Evolutionary conservation across 106 monocot genomes (phyloP).

Genomic region (Apostasia shenzhenica): DNA sequence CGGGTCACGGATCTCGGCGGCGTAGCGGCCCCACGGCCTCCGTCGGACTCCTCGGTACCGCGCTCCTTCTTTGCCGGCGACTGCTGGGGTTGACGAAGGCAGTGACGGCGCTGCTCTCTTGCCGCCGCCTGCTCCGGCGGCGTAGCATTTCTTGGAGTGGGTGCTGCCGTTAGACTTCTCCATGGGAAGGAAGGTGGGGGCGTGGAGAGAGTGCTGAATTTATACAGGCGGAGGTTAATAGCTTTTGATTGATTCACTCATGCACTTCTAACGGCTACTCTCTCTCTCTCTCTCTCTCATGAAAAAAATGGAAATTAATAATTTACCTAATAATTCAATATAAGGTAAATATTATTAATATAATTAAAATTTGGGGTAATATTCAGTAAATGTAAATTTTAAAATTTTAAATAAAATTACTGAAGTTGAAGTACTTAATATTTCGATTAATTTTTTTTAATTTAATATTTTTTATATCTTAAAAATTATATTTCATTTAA

Average conservation of each 20-base stretch:
- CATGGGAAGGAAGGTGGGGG: background rate
- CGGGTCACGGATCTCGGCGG: conserved; percentile 47
- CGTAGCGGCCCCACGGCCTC: conserved; percentile 47
- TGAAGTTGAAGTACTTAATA: too few species aligned
- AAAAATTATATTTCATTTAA: too few species aligned
- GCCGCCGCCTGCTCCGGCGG: background rate
- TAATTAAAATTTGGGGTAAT: too few species aligned
- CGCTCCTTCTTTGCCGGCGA: conserved; percentile 12
- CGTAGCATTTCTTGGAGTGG: background rate
- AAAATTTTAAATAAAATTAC: too few species aligned
- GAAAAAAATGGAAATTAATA: too few species aligned
- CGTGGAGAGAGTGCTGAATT: background rate
- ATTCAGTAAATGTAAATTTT: too few species aligned
- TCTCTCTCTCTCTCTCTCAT: too few species aligned
- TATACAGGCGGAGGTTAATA: background rate
- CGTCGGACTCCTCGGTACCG: conserved; percentile 64
- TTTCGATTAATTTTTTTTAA: too few species aligned
- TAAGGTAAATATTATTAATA: too few species aligned
- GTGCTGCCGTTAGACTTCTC: conserved; percentile 1
- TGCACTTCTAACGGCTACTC: background rate
- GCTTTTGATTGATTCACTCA: background rate
- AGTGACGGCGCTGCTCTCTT: background rate
- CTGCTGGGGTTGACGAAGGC: background rate
- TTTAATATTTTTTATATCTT: too few species aligned
- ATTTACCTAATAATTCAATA: too few species aligned